Conservation (phyloP, 2,329 filamentous ascomycete genomes). For the Akanthomyces dipterigenus region DNA sequence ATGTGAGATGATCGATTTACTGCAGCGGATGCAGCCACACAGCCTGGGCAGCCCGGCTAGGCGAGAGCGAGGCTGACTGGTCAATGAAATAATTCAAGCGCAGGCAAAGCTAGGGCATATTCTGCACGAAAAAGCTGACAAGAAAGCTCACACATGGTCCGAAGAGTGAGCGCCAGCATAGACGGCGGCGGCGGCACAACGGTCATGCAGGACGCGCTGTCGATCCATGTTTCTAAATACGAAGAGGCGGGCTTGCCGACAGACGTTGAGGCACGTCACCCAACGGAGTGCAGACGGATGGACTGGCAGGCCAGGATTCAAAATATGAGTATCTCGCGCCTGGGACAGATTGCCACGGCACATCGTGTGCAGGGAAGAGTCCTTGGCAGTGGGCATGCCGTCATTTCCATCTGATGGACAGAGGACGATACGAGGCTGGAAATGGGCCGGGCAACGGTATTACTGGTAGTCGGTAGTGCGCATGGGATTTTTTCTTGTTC, state of each 20-base stretch:
- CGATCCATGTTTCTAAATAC: constrained; percentile 6
- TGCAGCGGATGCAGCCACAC: background rate
- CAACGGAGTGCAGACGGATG: background rate
- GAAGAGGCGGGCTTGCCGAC: background rate
- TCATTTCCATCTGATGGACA: background rate
- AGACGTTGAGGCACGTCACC: background rate
- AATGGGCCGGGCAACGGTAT: background rate
- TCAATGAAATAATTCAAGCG: background rate
- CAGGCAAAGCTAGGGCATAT: background rate
- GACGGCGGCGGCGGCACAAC: background rate
- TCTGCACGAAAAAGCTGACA: background rate
- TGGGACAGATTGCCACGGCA: background rate
- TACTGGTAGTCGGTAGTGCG: background rate
- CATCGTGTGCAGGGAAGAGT: background rate
- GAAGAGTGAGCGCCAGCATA: background rate
- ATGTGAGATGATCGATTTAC: background rate
- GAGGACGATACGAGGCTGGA: background rate
- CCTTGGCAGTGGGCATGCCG: background rate
- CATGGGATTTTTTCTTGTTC: background rate
- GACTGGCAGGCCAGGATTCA: background rate
- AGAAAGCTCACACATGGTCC: background rate
- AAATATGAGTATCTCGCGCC: background rate
- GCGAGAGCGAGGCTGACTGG: background rate
- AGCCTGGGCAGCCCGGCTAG: background rate
- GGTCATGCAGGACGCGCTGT: background rate